These are phyloP conservation scores for Cladosporium sp. DNA, from an alignment of 2,329 filamentous ascomycete species.

Conservation along the genomic window DNA sequence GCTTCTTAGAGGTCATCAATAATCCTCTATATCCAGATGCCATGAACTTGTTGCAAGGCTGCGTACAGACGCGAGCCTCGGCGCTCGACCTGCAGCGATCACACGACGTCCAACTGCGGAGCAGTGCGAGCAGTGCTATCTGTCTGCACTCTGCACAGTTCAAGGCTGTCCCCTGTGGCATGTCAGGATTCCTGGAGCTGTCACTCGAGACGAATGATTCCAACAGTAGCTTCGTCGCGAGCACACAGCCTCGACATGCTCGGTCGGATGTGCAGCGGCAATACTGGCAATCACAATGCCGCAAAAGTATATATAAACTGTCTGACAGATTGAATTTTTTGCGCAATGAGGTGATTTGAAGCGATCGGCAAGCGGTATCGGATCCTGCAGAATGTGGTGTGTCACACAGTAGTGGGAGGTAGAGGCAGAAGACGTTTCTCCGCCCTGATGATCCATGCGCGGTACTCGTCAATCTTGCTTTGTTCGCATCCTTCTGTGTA, in stretches of 20 bases:
- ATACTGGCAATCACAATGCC: too few relatives aligned
- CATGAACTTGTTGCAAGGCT: too few relatives aligned
- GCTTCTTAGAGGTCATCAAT: too few relatives aligned
- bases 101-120: too few relatives aligned
- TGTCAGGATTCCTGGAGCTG: background rate
- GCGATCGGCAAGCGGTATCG: slow-evolving; percentile 10
- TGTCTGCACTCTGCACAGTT: background rate
- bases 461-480: background rate
- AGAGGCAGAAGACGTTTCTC: too few relatives aligned
- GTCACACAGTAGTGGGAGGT: background rate
- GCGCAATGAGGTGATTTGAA: background rate
- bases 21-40: too few relatives aligned
- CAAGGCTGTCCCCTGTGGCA: too few relatives aligned
- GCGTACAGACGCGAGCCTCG: slow-evolving; percentile 8
- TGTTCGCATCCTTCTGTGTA: too few relatives aligned
- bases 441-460: background rate
- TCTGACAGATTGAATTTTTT: background rate
- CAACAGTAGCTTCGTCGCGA: too few relatives aligned
- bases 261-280: too few relatives aligned
- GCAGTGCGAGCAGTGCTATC: background rate
- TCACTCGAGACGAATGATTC: too few relatives aligned
- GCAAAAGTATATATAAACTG: background rate
- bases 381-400: background rate
- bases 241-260: too few relatives aligned
- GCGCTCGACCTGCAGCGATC: slow-evolving; percentile 6